These are phyloP conservation scores for Ajuga reptans DNA, from an alignment of 305 asterid genomes.

Conservation along the genomic window DNA sequence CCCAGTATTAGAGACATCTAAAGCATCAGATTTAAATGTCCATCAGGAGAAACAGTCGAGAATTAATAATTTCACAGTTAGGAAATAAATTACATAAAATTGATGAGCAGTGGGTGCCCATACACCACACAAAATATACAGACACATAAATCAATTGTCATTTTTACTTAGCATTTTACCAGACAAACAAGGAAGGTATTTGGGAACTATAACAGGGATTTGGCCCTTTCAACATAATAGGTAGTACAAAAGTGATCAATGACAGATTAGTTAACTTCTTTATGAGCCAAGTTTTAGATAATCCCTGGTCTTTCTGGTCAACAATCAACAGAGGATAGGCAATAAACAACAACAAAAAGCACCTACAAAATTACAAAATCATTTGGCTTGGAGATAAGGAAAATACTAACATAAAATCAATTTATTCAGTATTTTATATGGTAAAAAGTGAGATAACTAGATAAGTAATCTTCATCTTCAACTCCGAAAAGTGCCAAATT, in stretches of 20 bases:
- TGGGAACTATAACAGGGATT: not conserved
- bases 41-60: conserved; percentile 3
- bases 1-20: conserved; percentile 3
- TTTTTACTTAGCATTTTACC: not conserved
- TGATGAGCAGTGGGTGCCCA: not conserved
- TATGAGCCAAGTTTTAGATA: not conserved
- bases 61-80: not conserved
- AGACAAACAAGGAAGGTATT: not conserved
- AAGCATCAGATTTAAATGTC: conserved; percentile 2
- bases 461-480: conserved; percentile 9
- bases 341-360: conserved; percentile 2
- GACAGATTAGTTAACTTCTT: conserved; percentile 8
- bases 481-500: conserved; percentile 4
- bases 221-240: not conserved
- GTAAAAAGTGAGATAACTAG: not conserved
- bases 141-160: not conserved
- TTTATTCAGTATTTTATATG: not conserved
- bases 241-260: not conserved
- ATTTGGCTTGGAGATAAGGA: not conserved
- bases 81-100: not conserved
- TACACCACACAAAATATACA: not conserved
- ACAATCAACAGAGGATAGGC: not conserved
- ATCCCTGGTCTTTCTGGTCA: not conserved
- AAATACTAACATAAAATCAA: not conserved
- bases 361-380: not conserved